phyloP scores from a whole-genome alignment of 1,284 basidiomycete genomes.

The Thecaphora thlaspeos region DNA sequence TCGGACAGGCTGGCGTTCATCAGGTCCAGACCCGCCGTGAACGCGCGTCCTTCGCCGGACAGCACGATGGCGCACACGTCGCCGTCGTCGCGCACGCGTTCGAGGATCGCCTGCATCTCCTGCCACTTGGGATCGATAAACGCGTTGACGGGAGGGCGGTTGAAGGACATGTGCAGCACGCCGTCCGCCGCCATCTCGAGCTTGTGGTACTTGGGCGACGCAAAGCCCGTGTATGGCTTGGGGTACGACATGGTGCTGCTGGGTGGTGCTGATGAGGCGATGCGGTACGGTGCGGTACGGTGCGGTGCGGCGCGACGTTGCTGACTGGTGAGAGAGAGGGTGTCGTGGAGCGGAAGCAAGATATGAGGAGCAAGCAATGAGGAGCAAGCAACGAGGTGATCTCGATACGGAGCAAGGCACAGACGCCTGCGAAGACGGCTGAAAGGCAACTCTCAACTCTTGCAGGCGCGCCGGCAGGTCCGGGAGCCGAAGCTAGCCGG shows the following conservation, averaged over 20 bases:
- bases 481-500: too few relatives aligned
- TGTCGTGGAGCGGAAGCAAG: too few relatives aligned
- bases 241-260: constrained; percentile 29
- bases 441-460: too few relatives aligned
- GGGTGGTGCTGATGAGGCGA: too few relatives aligned
- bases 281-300: too few relatives aligned
- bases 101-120: constrained; percentile 48
- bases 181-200: constrained; percentile 34
- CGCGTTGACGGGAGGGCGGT: constrained; percentile 51
- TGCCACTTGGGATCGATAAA: constrained; percentile 51
- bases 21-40: constrained; percentile 57
- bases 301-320: too few relatives aligned
- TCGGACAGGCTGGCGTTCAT: constrained; percentile 16
- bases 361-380: too few relatives aligned
- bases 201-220: constrained; percentile 36
- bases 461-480: too few relatives aligned
- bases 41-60: constrained; percentile 48
- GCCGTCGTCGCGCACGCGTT: constrained; percentile 35
- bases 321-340: too few relatives aligned
- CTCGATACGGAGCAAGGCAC: too few relatives aligned
- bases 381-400: too few relatives aligned
- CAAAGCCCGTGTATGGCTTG: constrained; percentile 22
- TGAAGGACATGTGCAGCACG: constrained; percentile 49
- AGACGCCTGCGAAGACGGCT: too few relatives aligned
- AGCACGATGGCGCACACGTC: constrained; percentile 53